Evolutionary conservation across 225 moss, liverwort and hornwort species (phyloP).

Genomic region (Pleurozium schreberi): DNA sequence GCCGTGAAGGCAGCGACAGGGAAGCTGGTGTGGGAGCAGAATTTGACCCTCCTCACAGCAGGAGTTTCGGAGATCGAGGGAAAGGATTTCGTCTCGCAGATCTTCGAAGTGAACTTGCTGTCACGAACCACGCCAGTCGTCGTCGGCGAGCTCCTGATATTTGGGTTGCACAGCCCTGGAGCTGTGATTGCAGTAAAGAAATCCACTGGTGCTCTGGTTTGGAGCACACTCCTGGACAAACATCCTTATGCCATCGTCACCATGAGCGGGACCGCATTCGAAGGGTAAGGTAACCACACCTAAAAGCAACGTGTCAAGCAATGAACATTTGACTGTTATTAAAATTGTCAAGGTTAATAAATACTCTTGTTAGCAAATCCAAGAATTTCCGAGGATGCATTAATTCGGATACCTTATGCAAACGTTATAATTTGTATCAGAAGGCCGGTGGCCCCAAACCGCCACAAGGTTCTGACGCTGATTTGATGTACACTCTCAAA

Average conservation of each 20-base stretch:
- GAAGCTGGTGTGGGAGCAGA: slow-evolving; percentile 14
- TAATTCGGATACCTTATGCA: background rate
- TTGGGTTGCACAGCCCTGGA: slow-evolving; percentile 6
- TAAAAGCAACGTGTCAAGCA: no score
- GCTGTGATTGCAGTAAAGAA: slow-evolving; percentile 17
- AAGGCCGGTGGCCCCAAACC: background rate
- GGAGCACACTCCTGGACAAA: slow-evolving; percentile 14
- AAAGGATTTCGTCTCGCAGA: background rate
- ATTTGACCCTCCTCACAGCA: slow-evolving; percentile 13
- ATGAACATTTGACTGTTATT: background rate
- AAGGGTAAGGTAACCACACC: background rate
- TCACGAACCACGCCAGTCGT: slow-evolving; percentile 15
- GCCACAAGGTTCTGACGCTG: background rate
- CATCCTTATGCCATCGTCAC: slow-evolving; percentile 14
- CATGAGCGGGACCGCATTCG: slow-evolving; percentile 11
- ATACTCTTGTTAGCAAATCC: background rate
- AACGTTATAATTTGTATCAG: background rate
- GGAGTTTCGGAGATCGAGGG: background rate
- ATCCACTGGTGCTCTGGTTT: slow-evolving; percentile 10
- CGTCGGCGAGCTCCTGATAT: slow-evolving; percentile 3
- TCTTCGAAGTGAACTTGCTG: background rate
- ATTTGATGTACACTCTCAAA: background rate
- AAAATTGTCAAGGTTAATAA: no score
- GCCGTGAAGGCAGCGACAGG: slow-evolving; percentile 13
- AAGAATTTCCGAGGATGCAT: background rate